phyloP scores from a whole-genome alignment of 2,329 filamentous ascomycete species.

The Colletotrichum lindemuthianum region DNA sequence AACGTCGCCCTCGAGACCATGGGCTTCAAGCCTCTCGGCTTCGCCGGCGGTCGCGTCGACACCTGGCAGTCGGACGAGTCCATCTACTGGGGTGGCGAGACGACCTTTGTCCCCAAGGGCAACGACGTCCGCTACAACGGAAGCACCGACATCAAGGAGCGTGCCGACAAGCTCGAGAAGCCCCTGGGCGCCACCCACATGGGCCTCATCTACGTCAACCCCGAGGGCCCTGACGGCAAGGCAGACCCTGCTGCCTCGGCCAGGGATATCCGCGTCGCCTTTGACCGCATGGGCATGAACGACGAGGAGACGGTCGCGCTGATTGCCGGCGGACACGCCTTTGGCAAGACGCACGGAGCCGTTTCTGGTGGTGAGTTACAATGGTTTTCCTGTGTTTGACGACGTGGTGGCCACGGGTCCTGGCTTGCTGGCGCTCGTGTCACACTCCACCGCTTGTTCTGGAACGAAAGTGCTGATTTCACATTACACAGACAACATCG shows the following conservation, averaged over 20 bases:
- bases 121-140: slow-evolving; percentile 76
- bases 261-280: slow-evolving; percentile 78
- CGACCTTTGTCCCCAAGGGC: slow-evolving; percentile 70
- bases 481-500: slow-evolving; percentile 67
- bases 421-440: too few species aligned
- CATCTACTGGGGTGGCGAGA: slow-evolving; percentile 81
- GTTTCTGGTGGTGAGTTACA: slow-evolving; percentile 43
- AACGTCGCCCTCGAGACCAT: slow-evolving; percentile 83
- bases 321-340: slow-evolving; percentile 81
- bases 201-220: slow-evolving; percentile 86
- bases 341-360: slow-evolving; percentile 85
- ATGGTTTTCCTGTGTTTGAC: not conserved
- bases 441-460: not conserved
- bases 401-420: too few species aligned
- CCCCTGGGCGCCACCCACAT: slow-evolving; percentile 76
- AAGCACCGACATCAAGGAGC: slow-evolving; percentile 34
- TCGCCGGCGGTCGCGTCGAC: slow-evolving; percentile 77
- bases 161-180: slow-evolving; percentile 61
- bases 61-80: slow-evolving; percentile 81
- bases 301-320: slow-evolving; percentile 84
- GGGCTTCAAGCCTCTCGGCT: slow-evolving; percentile 79
- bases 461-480: slow-evolving; percentile 13
- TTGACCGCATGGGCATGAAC: slow-evolving; percentile 84
- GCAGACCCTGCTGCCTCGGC: slow-evolving; percentile 77
- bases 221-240: slow-evolving; percentile 78